phyloP scores from a whole-genome alignment of 352 stramenopile species.

The Pseudoperonospora humuli region DNA sequence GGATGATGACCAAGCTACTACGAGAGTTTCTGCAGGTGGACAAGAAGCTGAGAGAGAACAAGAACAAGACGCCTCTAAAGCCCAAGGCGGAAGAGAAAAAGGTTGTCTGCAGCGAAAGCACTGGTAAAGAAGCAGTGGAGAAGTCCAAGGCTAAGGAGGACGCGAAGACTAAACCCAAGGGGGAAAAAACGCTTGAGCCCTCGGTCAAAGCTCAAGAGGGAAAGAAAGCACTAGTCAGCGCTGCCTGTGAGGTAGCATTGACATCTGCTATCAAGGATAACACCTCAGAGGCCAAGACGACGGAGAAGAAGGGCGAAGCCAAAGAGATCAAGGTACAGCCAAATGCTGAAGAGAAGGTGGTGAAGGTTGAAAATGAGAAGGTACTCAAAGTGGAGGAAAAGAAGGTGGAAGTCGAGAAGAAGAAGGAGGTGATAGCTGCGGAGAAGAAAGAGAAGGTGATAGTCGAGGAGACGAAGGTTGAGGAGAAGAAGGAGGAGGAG shows the following conservation, averaged over 20 bases:
- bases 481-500: slow-evolving; percentile 6
- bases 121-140: slow-evolving; percentile 16
- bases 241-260: slow-evolving; percentile 19
- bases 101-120: slow-evolving; percentile 20
- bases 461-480: slow-evolving; percentile 4
- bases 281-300: slow-evolving; percentile 12
- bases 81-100: slow-evolving; percentile 15
- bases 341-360: too few relatives aligned
- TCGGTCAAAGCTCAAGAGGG: slow-evolving; percentile 20
- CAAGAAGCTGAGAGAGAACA: slow-evolving; percentile 12
- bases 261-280: slow-evolving; percentile 28
- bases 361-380: slow-evolving; percentile 4
- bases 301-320: neutral
- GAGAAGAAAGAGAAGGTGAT: slow-evolving; percentile 4
- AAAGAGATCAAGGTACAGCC: too few relatives aligned
- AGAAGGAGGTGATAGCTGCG: slow-evolving; percentile 5
- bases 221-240: slow-evolving; percentile 26
- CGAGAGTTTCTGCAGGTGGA: slow-evolving; percentile 43
- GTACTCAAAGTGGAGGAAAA: slow-evolving; percentile 9
- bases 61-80: slow-evolving; percentile 16
- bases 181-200: slow-evolving; percentile 3
- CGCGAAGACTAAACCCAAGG: slow-evolving; percentile 1
- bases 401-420: slow-evolving; percentile 6
- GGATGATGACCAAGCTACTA: slow-evolving; percentile 28
- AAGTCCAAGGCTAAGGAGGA: slow-evolving; percentile 11